Percentiles rank a stretch among this genome's conserved stretches.
Conservation (phyloP, 1,284 basidiomycete species). For the Boletus sp. region DNA sequence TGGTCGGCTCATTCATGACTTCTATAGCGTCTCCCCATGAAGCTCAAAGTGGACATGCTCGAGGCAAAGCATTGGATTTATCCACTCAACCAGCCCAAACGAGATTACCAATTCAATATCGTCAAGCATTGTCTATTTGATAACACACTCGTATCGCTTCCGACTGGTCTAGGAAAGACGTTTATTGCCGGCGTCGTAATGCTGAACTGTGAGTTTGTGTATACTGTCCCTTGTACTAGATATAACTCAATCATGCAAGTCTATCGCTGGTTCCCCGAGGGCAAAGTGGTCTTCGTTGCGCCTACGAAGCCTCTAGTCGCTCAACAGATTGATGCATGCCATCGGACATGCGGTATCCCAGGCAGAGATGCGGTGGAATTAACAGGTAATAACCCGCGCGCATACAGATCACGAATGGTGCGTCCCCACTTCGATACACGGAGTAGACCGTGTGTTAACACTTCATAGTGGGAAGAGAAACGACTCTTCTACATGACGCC, state of each 20-base stretch:
- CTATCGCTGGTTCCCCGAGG: slow-evolving; percentile 92
- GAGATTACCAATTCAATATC: slow-evolving; percentile 97
- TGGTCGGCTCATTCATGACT: slow-evolving; percentile 8
- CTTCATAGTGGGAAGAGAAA: slow-evolving; percentile 73
- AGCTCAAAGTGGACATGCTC: slow-evolving; percentile 71
- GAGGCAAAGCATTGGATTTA: slow-evolving; percentile 89
- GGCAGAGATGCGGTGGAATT: slow-evolving; percentile 84
- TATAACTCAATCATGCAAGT: slow-evolving; percentile 43
- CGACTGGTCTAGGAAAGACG: slow-evolving; percentile 97
- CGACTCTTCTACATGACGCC: slow-evolving; percentile 98
- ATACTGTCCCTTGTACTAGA: neutral
- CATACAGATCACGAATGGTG: slow-evolving; percentile 61
- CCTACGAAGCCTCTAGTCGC: slow-evolving; percentile 95
- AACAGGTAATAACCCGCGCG: slow-evolving; percentile 68
- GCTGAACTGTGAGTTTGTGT: slow-evolving; percentile 72
- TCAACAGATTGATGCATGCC: slow-evolving; percentile 94
- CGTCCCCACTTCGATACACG: slow-evolving; percentile 27
- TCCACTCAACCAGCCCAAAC: slow-evolving; percentile 84
- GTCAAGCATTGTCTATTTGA: slow-evolving; percentile 85
- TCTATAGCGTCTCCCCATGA: slow-evolving; percentile 71
- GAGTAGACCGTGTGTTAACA: neutral
- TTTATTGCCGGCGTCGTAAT: slow-evolving; percentile 98
- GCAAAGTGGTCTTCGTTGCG: slow-evolving; percentile 94
- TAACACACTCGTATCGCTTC: slow-evolving; percentile 93
- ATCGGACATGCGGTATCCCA: slow-evolving; percentile 92